Conservation (phyloP, 1,284 basidiomycete species). For the Rhodotorula sp. region DNA sequence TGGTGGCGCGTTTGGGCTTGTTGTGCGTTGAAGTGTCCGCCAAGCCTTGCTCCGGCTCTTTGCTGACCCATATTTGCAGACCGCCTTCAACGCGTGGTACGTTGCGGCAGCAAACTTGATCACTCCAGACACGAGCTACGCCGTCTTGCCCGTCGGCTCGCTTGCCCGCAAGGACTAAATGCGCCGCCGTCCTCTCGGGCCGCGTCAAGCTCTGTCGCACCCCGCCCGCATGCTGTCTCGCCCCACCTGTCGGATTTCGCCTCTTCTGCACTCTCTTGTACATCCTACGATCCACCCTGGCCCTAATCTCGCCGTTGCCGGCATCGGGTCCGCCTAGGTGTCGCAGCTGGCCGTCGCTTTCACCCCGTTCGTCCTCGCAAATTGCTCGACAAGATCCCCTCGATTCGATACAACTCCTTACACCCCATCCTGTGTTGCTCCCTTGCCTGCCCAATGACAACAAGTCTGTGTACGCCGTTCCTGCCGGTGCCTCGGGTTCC, state of each 20-base stretch:
- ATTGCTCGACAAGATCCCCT: too few relatives aligned
- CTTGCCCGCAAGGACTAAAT: constrained; percentile 44
- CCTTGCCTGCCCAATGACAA: neutral
- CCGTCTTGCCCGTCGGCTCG: constrained; percentile 55
- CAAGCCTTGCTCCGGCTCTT: neutral
- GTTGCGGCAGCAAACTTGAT: constrained; percentile 57
- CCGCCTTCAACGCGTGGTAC: constrained; percentile 49
- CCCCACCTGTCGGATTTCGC: neutral
- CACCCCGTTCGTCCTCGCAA: neutral
- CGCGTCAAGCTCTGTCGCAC: neutral
- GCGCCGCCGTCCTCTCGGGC: neutral
- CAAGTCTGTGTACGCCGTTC: neutral
- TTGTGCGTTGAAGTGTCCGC: neutral
- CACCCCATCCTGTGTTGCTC: too few relatives aligned
- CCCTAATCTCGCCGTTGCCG: neutral
- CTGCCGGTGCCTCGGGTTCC: too few relatives aligned
- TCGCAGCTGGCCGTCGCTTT: too few relatives aligned
- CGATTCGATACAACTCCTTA: too few relatives aligned
- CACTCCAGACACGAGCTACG: constrained; percentile 49
- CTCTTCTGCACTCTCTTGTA: too few relatives aligned
- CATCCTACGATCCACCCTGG: neutral
- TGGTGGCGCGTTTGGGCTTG: constrained; percentile 59
- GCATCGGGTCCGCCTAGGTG: too few relatives aligned
- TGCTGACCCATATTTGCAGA: constrained; percentile 10
- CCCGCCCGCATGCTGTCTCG: too few relatives aligned